Base-by-base conservation (phyloP, 2,329 filamentous ascomycete genomes). In the Mycosphaerella sp. region DNA sequence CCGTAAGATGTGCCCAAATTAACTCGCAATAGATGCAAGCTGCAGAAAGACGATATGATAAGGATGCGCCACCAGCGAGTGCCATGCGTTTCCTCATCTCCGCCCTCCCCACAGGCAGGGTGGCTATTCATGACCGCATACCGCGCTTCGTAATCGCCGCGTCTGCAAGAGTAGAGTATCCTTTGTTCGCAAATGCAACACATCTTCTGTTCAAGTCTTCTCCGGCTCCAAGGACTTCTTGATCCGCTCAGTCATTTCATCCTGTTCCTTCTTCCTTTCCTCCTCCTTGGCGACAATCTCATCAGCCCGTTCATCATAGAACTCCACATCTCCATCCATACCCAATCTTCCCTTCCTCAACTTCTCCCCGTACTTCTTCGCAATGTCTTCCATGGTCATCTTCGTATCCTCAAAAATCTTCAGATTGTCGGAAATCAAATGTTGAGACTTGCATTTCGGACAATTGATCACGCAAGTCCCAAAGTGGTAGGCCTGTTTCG, bases 401-500 rank as follows among this genome's bases (percentile, higher is more conserved):
- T 78, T 75, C 42, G 76, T 77, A 59, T 90, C 81, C 32, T 84
- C 84, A 64, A 93, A 93, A 43, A 91, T 87, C 73, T 80, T 82
- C 44, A 98, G 72, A 69, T 98, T 87, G 69, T 98, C 93, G 64
- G 83, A 86, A 63, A 98, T 97, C 59, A 98, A 73, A 73, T 98
- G 93, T 18, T 89, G 80, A 66, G 88, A 90, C 64, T 84, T 83
- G 71, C 93, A 98, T 3, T 76, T 75, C 0, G 93, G 91, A 67
- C 93, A 98, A 30, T 85, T 85, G 58, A 97, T 90, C 51, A 98
- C 75, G 4, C 93, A 85, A 1, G 89, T 91, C 32, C 93, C 93
- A 57, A 84, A 78, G 70, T 97, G 90, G 68, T 98, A 98, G 28
- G 89, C 93, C 66, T 97, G 93, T 70, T 97, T 96, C 27, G 88